Conservation (phyloP, 257 asterid genomes). For the Primulina eburnea region DNA sequence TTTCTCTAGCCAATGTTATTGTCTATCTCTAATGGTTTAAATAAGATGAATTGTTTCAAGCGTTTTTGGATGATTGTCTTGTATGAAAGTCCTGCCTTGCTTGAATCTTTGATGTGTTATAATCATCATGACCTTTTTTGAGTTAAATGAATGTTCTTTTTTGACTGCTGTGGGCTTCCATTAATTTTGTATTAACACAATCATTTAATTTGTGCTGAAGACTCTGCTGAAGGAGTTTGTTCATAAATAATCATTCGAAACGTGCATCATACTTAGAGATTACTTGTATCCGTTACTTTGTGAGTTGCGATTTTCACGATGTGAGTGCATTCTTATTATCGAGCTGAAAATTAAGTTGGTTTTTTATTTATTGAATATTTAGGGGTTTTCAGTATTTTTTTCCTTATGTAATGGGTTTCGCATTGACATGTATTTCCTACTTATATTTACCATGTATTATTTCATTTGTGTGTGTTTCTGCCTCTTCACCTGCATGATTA, state of each 20-base stretch:
- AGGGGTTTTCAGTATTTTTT: neutral
- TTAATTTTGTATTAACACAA: neutral
- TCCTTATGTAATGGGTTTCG: neutral
- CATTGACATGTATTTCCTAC: neutral
- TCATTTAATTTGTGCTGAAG: neutral
- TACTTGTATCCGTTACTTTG: neutral
- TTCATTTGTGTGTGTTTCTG: neutral
- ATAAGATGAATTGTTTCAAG: neutral
- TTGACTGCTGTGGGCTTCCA: neutral
- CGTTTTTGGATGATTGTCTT: constrained; percentile 5
- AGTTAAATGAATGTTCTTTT: neutral
- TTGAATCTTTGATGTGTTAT: neutral
- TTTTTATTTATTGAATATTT: too few species aligned
- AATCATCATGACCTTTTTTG: neutral
- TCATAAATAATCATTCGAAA: neutral
- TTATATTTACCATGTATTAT: neutral
- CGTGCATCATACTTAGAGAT: neutral
- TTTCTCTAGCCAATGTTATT: neutral
- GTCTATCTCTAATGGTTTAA: constrained; percentile 8
- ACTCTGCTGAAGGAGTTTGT: neutral
- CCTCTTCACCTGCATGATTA: constrained; percentile 22
- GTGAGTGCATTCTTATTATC: neutral
- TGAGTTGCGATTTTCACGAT: neutral
- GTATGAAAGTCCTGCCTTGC: neutral
- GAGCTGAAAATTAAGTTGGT: neutral